phyloP scores from a whole-genome alignment of 768 basidiomycete genomes.

The Collybia nuda region DNA sequence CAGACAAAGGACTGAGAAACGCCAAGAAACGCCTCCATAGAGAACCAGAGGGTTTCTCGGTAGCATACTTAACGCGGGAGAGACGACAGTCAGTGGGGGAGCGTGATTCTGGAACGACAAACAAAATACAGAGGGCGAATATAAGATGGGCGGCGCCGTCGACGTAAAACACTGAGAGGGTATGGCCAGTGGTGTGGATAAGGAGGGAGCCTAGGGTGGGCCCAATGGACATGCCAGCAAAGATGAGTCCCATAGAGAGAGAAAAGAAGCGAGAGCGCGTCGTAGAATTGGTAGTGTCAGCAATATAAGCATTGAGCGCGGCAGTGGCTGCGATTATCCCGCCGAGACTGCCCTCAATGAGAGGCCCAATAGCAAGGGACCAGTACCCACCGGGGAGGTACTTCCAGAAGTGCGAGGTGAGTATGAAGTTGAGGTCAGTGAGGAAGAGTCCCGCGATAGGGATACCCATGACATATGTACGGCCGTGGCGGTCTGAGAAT shows the following conservation, averaged over 20 bases:
- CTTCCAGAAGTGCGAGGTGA: constrained; percentile 59
- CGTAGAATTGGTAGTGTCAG: constrained; percentile 60
- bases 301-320: constrained; percentile 62
- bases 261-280: constrained; percentile 65
- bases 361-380: constrained; percentile 66
- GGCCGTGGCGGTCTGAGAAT: constrained; percentile 79
- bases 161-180: constrained; percentile 73
- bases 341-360: constrained; percentile 70
- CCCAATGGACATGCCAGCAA: constrained; percentile 72
- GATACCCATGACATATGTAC: constrained; percentile 63
- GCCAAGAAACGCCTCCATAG: constrained; percentile 40
- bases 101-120: constrained; percentile 80
- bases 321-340: constrained; percentile 54
- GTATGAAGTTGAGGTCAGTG: constrained; percentile 64
- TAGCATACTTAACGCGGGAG: constrained; percentile 31
- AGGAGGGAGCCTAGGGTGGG: constrained; percentile 71
- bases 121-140: constrained; percentile 48
- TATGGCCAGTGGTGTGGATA: constrained; percentile 52
- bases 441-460: constrained; percentile 59
- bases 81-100: constrained; percentile 46
- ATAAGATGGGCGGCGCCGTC: constrained; percentile 48
- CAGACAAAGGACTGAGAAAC: constrained; percentile 71
- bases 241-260: constrained; percentile 62
- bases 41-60: no score
- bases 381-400: constrained; percentile 79